Evolutionary conservation across 768 basidiomycete genomes (phyloP).

Genomic region (Phlebiopsis gigantea): DNA sequence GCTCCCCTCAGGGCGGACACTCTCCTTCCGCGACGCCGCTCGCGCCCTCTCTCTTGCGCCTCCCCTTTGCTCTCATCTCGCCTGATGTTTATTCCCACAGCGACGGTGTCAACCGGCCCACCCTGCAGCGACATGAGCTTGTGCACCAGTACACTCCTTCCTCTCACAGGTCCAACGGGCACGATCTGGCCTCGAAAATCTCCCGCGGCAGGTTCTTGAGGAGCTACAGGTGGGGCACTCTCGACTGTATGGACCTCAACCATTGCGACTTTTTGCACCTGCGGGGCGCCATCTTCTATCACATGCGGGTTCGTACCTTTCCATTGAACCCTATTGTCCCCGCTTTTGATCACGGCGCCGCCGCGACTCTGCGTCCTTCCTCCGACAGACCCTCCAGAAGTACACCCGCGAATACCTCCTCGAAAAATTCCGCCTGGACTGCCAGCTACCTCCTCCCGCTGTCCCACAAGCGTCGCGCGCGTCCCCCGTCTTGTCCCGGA

Average conservation of each 20-base stretch:
- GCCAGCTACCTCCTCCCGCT: slow-evolving; percentile 16
- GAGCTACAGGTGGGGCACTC: slow-evolving; percentile 76
- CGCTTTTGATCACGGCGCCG: background rate
- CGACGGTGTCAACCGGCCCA: slow-evolving; percentile 61
- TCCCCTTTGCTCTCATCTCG: slow-evolving; percentile 82
- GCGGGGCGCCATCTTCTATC: slow-evolving; percentile 76
- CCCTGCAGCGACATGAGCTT: slow-evolving; percentile 64
- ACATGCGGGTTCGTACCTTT: slow-evolving; percentile 63
- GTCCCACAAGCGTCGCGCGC: slow-evolving; percentile 17
- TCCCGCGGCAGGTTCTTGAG: slow-evolving; percentile 62
- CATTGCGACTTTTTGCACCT: slow-evolving; percentile 81
- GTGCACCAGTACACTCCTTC: slow-evolving; percentile 70
- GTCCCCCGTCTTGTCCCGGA: slow-evolving; percentile 16
- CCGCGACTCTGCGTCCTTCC: background rate
- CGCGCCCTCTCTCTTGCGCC: slow-evolving; percentile 52
- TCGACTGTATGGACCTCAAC: slow-evolving; percentile 72
- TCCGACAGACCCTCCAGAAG: slow-evolving; percentile 68
- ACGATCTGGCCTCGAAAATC: slow-evolving; percentile 39
- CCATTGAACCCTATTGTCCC: background rate
- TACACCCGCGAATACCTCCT: slow-evolving; percentile 82
- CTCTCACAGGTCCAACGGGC: slow-evolving; percentile 30
- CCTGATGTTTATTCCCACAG: slow-evolving; percentile 83
- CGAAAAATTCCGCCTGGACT: slow-evolving; percentile 51
- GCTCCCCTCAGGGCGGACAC: slow-evolving; percentile 41
- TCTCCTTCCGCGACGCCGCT: slow-evolving; percentile 69